Percentiles rank a stretch among this genome's conserved stretches.
Conservation (phyloP, 257 asterid genomes). For the Solanum tarijense region DNA sequence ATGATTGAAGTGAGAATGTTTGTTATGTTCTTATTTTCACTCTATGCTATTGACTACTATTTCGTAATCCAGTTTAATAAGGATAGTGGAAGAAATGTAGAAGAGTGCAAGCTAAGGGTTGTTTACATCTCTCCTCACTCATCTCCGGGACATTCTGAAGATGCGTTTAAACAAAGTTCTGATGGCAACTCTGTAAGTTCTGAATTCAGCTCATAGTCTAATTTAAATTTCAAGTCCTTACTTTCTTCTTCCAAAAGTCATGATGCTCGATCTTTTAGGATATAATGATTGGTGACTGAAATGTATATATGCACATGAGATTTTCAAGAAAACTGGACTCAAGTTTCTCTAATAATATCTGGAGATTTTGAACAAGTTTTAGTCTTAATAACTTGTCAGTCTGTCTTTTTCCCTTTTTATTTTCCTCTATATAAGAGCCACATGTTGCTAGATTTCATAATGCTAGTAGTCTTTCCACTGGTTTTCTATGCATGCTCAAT, state of each 20-base stretch:
- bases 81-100: slow-evolving; percentile 43
- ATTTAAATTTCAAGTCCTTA: neutral
- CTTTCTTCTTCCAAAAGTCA: neutral
- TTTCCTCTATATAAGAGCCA: neutral
- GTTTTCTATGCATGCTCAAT: neutral
- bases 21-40: neutral
- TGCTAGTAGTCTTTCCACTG: neutral
- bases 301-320: neutral
- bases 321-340: neutral
- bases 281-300: neutral
- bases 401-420: neutral
- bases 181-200: slow-evolving; percentile 33
- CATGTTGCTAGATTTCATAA: neutral
- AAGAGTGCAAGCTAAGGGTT: slow-evolving; percentile 71
- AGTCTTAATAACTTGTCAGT: neutral
- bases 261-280: neutral
- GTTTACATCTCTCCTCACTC: slow-evolving; percentile 37
- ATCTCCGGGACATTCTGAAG: slow-evolving; percentile 16
- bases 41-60: neutral
- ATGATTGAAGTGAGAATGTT: neutral
- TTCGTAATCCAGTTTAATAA: slow-evolving; percentile 45
- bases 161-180: slow-evolving; percentile 11
- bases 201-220: neutral
- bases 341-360: neutral
- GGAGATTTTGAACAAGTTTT: neutral